Evolutionary conservation across 805 yeast genomes (phyloP).

Genomic region (Yamadazyma endophytica): DNA sequence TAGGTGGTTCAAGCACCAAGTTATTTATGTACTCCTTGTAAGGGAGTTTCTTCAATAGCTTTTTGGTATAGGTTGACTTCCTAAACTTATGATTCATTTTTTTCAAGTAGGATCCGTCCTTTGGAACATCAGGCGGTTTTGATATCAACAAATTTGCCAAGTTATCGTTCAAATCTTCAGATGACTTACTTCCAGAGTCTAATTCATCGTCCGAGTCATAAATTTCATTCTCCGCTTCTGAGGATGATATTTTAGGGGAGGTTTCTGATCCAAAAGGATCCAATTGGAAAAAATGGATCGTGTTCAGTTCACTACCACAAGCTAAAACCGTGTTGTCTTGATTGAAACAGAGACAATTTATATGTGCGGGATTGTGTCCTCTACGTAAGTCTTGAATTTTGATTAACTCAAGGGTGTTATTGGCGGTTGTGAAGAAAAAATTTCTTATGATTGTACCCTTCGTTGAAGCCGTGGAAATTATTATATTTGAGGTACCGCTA

Average conservation of each 20-base stretch:
- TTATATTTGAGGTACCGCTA: conserved; percentile 20
- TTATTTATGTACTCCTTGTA: conserved; percentile 38
- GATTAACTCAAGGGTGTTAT: conserved; percentile 14
- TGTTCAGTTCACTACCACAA: conserved; percentile 37
- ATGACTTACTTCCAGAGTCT: conserved; percentile 19
- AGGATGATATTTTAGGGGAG: too few species aligned
- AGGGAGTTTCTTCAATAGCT: conserved; percentile 35
- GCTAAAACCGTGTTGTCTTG: conserved; percentile 30
- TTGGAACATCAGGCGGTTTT: conserved; percentile 13
- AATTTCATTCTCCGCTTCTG: too few species aligned
- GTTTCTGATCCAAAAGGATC: conserved; percentile 21
- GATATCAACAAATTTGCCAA: conserved; percentile 33
- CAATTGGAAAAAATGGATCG: conserved; percentile 37
- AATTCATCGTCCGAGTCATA: conserved; percentile 7
- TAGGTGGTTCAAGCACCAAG: conserved; percentile 40
- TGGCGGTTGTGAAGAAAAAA: conserved; percentile 16
- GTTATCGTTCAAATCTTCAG: conserved; percentile 41
- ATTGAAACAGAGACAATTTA: conserved; percentile 33
- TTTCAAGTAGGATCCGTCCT: conserved; percentile 6
- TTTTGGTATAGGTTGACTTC: conserved; percentile 34
- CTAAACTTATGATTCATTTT: conserved; percentile 22
- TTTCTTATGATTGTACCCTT: conserved; percentile 42
- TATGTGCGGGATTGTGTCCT: conserved; percentile 34
- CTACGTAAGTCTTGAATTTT: conserved; percentile 34
- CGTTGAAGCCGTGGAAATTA: conserved; percentile 38